Percentiles rank a stretch among this genome's conserved stretches.
Evolutionary conservation across 192 early-diverging fungal genomes (phyloP).

Genomic region (Podila clonocystis): DNA sequence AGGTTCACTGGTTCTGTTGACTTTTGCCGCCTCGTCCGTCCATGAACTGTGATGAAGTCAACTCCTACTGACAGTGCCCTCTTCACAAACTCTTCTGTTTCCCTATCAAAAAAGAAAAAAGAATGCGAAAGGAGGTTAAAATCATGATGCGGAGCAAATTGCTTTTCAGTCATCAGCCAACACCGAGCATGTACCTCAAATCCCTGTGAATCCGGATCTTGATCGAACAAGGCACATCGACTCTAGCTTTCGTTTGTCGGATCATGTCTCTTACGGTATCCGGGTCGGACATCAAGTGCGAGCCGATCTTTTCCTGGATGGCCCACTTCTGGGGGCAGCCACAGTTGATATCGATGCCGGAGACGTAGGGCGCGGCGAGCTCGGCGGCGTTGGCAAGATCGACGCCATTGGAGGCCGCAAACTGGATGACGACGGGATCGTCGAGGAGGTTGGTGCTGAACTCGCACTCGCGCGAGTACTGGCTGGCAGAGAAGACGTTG

Average conservation of each 20-base stretch:
- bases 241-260: slow-evolving; percentile 70
- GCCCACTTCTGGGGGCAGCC: slow-evolving; percentile 99
- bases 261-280: slow-evolving; percentile 96
- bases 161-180: neutral
- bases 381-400: slow-evolving; percentile 90
- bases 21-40: slow-evolving; percentile 83
- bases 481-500: slow-evolving; percentile 89
- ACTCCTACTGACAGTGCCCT: slow-evolving; percentile 87
- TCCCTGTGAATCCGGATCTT: slow-evolving; percentile 90
- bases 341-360: slow-evolving; percentile 87
- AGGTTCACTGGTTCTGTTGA: slow-evolving; percentile 84
- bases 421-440: slow-evolving; percentile 92
- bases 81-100: slow-evolving; percentile 88
- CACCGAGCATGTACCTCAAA: slow-evolving; percentile 49
- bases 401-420: slow-evolving; percentile 83
- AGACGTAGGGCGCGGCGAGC: slow-evolving; percentile 80
- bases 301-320: slow-evolving; percentile 87
- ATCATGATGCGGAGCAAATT: neutral
- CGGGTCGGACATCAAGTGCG: slow-evolving; percentile 87
- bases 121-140: neutral
- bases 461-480: slow-evolving; percentile 81
- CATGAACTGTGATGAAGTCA: slow-evolving; percentile 92
- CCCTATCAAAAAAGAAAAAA: slow-evolving; percentile 40
- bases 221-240: slow-evolving; percentile 80
- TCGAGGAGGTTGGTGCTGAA: slow-evolving; percentile 85